Conservation (phyloP, 306 rosid species). For the Begonia fuchsioides region DNA sequence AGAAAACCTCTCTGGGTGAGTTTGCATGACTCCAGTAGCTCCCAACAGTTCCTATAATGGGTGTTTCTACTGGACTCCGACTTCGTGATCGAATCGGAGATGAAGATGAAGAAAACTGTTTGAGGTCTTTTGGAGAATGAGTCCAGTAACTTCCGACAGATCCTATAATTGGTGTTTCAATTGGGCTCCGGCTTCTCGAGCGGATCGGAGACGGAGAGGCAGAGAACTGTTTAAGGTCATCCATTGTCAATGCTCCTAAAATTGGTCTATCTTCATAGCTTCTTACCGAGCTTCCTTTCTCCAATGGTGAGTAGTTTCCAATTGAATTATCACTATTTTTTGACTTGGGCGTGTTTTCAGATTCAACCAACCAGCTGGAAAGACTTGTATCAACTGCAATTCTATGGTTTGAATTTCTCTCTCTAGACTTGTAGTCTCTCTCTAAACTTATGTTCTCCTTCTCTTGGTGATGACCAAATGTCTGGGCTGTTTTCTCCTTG, state of each 20-base stretch:
- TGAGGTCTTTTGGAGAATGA: constrained; percentile 20
- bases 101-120: constrained; percentile 18
- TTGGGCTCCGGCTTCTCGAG: constrained; percentile 29
- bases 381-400: constrained; percentile 58
- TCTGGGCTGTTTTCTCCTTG: constrained; percentile 13
- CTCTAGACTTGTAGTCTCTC: constrained; percentile 21
- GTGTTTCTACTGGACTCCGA: constrained; percentile 33
- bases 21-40: constrained; percentile 57
- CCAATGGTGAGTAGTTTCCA: constrained; percentile 18
- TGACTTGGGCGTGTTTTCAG: constrained; percentile 27
- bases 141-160: constrained; percentile 80
- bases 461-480: constrained; percentile 11
- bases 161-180: constrained; percentile 40
- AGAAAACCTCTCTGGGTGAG: constrained; percentile 13
- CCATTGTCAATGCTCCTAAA: constrained; percentile 42
- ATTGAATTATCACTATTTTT: constrained; percentile 15
- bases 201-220: constrained; percentile 21
- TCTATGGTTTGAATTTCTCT: constrained; percentile 10
- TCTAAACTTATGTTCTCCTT: constrained; percentile 46
- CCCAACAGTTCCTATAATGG: constrained; percentile 60
- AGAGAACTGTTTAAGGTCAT: constrained; percentile 28
- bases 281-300: too few species aligned
- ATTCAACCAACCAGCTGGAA: constrained; percentile 73
- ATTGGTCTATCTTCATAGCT: constrained; percentile 39
- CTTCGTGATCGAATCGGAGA: constrained; percentile 27